Evolutionary conservation across 305 asterid genomes (phyloP).

Genomic region (Plantago lanceolata): DNA sequence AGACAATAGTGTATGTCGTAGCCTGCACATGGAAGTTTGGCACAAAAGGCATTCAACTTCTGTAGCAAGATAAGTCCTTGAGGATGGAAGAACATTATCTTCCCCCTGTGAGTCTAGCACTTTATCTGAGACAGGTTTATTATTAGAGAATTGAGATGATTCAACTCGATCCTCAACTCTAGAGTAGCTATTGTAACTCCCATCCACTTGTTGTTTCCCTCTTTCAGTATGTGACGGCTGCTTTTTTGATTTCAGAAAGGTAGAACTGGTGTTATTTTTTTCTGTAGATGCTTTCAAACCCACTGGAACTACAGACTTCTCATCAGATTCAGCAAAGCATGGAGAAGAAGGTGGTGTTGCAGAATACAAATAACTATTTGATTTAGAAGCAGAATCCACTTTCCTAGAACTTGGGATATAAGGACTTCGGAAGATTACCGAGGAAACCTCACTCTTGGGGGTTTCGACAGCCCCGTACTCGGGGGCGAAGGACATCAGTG

Average conservation of each 20-base stretch:
- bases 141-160: slow-evolving; percentile 48
- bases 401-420: slow-evolving; percentile 79
- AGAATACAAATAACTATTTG: slow-evolving; percentile 78
- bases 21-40: slow-evolving; percentile 94
- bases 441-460: slow-evolving; percentile 56
- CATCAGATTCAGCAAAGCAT: slow-evolving; percentile 60
- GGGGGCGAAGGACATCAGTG: slow-evolving; percentile 92
- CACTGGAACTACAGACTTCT: slow-evolving; percentile 52
- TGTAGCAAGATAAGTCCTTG: slow-evolving; percentile 75
- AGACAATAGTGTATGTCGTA: slow-evolving; percentile 68
- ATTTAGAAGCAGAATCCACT: slow-evolving; percentile 85
- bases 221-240: slow-evolving; percentile 70
- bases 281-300: slow-evolving; percentile 47
- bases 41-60: slow-evolving; percentile 82
- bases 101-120: slow-evolving; percentile 44
- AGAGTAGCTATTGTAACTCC: slow-evolving; percentile 40
- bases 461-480: slow-evolving; percentile 94
- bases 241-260: slow-evolving; percentile 51
- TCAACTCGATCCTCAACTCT: slow-evolving; percentile 45
- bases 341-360: slow-evolving; percentile 94
- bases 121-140: slow-evolving; percentile 40
- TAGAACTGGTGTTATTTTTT: slow-evolving; percentile 35
- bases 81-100: slow-evolving; percentile 51
- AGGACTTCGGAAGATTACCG: slow-evolving; percentile 75
- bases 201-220: slow-evolving; percentile 42